Conservation (phyloP, 345 rosid species). For the Orychophragmus violaceus region DNA sequence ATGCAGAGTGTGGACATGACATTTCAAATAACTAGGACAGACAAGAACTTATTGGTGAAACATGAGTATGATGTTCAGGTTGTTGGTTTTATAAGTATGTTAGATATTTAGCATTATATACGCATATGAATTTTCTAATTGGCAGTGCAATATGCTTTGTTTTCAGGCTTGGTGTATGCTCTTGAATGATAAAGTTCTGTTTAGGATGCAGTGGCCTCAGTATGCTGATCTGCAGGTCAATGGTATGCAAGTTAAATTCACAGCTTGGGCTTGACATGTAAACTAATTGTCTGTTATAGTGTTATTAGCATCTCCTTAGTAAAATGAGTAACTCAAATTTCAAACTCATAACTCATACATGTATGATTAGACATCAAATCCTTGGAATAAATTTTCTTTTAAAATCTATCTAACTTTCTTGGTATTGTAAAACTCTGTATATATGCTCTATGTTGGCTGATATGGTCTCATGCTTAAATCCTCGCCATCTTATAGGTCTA, state of each 20-base stretch:
- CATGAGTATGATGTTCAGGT: constrained; percentile 83
- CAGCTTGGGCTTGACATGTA: not conserved
- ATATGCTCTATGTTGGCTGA: not conserved
- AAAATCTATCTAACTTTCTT: not conserved
- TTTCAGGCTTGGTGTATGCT: constrained; percentile 98
- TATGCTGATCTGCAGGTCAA: constrained; percentile 84
- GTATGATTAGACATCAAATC: not conserved
- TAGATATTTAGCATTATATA: not conserved
- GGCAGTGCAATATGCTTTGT: constrained; percentile 7
- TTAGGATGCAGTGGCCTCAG: constrained; percentile 99
- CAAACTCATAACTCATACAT: not conserved
- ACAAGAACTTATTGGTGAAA: constrained; percentile 60
- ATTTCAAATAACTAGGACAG: constrained; percentile 62
- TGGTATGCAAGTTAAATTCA: constrained; percentile 46
- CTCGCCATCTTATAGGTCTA: constrained; percentile 37
- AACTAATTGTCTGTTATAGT: constrained; percentile 1
- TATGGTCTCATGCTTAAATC: not conserved
- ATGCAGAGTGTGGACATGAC: constrained; percentile 60
- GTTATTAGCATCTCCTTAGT: not conserved
- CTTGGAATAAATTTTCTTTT: not conserved
- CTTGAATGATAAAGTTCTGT: constrained; percentile 91
- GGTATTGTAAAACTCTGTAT: not conserved
- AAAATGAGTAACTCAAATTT: not conserved
- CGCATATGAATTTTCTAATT: not conserved
- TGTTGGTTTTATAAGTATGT: constrained; percentile 3